Percentiles rank a stretch among this genome's conserved stretches.
Evolutionary conservation across 2,329 filamentous ascomycete species (phyloP).

Genomic region (Penicillium sp.): DNA sequence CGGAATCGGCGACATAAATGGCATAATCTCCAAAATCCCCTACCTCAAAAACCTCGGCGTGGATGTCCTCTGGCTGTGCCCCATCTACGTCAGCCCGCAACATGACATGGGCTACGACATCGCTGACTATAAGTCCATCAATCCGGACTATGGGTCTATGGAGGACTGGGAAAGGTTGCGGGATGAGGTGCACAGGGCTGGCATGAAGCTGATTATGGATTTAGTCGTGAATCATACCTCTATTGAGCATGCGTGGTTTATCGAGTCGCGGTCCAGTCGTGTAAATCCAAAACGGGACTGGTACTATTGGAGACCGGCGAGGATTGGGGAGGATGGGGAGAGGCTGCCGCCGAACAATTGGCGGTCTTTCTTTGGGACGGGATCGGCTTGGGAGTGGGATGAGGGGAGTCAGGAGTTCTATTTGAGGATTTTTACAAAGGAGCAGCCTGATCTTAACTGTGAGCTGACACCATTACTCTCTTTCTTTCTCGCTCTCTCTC

Average conservation of each 20-base stretch:
- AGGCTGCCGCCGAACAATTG: constrained; percentile 77
- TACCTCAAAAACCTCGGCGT: constrained; percentile 66
- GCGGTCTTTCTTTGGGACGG: constrained; percentile 41
- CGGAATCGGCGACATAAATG: constrained; percentile 68
- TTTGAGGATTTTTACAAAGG: constrained; percentile 72
- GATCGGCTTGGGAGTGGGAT: constrained; percentile 63
- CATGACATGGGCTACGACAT: constrained; percentile 61
- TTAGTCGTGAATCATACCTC: constrained; percentile 80
- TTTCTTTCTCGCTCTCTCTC: no score
- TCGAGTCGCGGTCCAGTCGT: constrained; percentile 64
- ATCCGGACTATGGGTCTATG: constrained; percentile 67
- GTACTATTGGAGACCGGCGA: constrained; percentile 66
- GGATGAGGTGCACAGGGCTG: constrained; percentile 61
- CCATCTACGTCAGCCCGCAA: constrained; percentile 57
- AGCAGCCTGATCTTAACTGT: constrained; percentile 83
- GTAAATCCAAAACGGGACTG: constrained; percentile 65
- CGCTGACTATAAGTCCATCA: constrained; percentile 66
- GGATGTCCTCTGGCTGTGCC: constrained; percentile 62
- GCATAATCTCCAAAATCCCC: constrained; percentile 67
- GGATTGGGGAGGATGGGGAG: constrained; percentile 59
- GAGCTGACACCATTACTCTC: neutral
- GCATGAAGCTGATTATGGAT: constrained; percentile 73
- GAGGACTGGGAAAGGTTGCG: constrained; percentile 67
- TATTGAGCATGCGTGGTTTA: constrained; percentile 73
- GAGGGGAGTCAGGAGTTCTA: constrained; percentile 75